Conservation (phyloP, 2,329 filamentous ascomycete genomes). For the Capronia epimyces region DNA sequence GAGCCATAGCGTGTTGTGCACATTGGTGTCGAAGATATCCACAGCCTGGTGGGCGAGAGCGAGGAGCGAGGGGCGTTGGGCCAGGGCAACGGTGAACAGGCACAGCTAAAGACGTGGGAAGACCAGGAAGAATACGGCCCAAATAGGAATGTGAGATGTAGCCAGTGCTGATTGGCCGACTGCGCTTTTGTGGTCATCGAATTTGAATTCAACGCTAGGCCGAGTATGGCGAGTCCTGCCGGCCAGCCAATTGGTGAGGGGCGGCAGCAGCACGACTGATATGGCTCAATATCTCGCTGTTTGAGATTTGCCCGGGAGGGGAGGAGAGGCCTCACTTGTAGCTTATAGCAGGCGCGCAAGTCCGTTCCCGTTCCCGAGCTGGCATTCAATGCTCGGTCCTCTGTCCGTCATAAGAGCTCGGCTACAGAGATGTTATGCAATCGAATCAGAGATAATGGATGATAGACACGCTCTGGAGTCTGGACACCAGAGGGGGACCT, state of each 20-base stretch:
- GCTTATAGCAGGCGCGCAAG: conserved; percentile 1
- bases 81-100: not conserved
- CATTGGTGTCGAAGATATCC: too few relatives aligned
- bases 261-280: not conserved
- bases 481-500: too few relatives aligned
- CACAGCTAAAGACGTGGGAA: not conserved
- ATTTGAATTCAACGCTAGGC: not conserved
- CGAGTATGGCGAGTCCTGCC: conserved; percentile 1
- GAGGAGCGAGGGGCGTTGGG: not conserved
- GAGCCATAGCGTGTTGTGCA: too few relatives aligned
- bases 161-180: not conserved
- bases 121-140: conserved; percentile 1
- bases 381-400: too few relatives aligned
- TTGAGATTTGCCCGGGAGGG: not conserved
- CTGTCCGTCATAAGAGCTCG: too few relatives aligned
- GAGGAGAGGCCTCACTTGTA: too few relatives aligned
- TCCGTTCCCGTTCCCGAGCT: conserved; percentile 1
- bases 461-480: too few relatives aligned
- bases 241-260: conserved; percentile 1
- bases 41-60: too few relatives aligned
- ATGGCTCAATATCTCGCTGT: not conserved
- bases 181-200: not conserved
- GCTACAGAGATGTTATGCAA: too few relatives aligned
- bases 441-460: too few relatives aligned
- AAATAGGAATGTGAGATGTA: conserved; percentile 17